Conservation (phyloP, 2,329 filamentous ascomycete genomes). For the Grosmannia penicillata region DNA sequence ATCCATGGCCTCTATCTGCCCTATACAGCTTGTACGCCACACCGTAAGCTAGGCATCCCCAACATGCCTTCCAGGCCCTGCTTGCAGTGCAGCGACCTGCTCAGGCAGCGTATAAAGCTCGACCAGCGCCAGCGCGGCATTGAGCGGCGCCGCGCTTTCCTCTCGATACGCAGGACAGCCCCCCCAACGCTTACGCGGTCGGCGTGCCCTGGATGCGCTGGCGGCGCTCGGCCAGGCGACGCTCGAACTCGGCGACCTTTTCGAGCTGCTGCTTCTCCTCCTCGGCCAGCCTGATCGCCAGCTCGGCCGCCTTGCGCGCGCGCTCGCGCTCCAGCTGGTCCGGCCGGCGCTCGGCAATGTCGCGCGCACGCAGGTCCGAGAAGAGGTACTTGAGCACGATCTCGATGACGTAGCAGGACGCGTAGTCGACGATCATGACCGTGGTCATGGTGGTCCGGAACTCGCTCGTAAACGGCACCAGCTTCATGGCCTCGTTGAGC, state of each 20-base stretch:
- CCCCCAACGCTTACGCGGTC: neutral
- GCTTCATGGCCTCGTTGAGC: slow-evolving; percentile 81
- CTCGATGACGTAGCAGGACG: slow-evolving; percentile 76
- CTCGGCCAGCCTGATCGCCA: slow-evolving; percentile 30
- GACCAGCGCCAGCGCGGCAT: too few species aligned
- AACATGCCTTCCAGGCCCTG: too few species aligned
- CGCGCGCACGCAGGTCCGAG: slow-evolving; percentile 83
- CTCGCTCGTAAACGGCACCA: slow-evolving; percentile 76
- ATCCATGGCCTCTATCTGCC: too few species aligned
- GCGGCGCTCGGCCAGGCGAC: slow-evolving; percentile 10
- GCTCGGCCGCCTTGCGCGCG: slow-evolving; percentile 47
- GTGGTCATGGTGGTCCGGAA: slow-evolving; percentile 79
- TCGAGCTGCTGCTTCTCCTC: slow-evolving; percentile 37
- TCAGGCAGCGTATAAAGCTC: too few species aligned
- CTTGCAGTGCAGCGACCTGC: too few species aligned
- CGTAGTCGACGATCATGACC: slow-evolving; percentile 80
- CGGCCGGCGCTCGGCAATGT: slow-evolving; percentile 73
- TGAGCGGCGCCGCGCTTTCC: too few species aligned
- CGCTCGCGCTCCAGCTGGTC: slow-evolving; percentile 75
- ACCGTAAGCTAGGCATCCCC: too few species aligned
- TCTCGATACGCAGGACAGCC: neutral
- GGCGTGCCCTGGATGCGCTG: neutral
- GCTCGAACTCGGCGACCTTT: slow-evolving; percentile 45
- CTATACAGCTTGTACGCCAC: too few species aligned
- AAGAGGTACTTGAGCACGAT: slow-evolving; percentile 72